Evolutionary conservation across 495 filamentous ascomycete genomes (phyloP).

Genomic region (Geopyxis carbonaria): DNA sequence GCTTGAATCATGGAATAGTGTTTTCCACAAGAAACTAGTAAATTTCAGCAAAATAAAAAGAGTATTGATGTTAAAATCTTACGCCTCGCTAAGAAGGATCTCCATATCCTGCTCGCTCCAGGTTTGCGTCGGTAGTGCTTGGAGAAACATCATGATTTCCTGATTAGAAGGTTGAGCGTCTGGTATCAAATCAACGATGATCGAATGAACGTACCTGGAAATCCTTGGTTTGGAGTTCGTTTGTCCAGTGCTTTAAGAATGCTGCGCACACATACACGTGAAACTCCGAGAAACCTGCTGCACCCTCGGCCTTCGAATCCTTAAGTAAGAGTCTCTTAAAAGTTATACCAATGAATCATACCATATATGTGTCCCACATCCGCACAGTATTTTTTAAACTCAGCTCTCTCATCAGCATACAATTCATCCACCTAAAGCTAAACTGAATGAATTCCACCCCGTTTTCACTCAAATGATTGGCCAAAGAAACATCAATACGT

Average conservation of each 20-base stretch:
- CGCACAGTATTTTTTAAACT: constrained; percentile 88
- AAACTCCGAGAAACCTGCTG: constrained; percentile 84
- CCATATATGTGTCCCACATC: constrained; percentile 99
- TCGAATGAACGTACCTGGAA: constrained; percentile 40
- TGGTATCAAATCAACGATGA: too few relatives aligned
- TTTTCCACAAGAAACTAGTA: constrained; percentile 23
- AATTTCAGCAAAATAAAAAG: constrained; percentile 1
- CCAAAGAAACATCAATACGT: constrained; percentile 68
- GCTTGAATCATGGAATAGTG: constrained; percentile 21
- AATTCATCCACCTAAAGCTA: constrained; percentile 99
- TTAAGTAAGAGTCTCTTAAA: neutral
- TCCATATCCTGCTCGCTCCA: constrained; percentile 99
- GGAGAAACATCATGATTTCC: constrained; percentile 98
- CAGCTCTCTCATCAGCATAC: constrained; percentile 90
- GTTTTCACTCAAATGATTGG: constrained; percentile 74
- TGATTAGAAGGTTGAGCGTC: constrained; percentile 27
- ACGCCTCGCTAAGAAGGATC: constrained; percentile 73
- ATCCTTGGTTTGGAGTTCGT: constrained; percentile 90
- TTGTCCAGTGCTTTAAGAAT: constrained; percentile 97
- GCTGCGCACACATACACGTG: constrained; percentile 97
- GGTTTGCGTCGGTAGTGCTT: constrained; percentile 77
- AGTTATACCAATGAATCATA: constrained; percentile 30
- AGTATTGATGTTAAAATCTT: constrained; percentile 13
- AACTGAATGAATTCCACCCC: constrained; percentile 98
- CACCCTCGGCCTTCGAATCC: constrained; percentile 65